phyloP scores from a whole-genome alignment of 306 rosid genomes.

The Neltuma alba region DNA sequence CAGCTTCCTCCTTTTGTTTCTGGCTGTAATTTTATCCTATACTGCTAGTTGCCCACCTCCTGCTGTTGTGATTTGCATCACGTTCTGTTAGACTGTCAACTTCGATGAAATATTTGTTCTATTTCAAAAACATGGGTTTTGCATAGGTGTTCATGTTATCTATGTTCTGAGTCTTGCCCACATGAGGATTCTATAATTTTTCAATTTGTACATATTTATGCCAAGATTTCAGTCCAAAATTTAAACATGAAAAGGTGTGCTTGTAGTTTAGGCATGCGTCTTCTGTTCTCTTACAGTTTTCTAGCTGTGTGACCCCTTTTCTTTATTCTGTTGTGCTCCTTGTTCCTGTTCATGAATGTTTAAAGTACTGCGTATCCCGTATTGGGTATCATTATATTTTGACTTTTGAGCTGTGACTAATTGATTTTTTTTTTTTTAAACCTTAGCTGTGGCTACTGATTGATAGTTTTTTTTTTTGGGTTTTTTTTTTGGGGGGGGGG shows the following conservation, averaged over 20 bases:
- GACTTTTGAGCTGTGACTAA: neutral
- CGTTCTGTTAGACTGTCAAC: neutral
- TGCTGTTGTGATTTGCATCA: neutral
- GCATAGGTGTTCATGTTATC: neutral
- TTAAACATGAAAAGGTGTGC: neutral
- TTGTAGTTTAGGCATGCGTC: neutral
- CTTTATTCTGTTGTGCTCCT: neutral
- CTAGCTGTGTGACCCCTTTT: neutral
- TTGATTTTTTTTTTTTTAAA: no score
- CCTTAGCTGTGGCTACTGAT: no score
- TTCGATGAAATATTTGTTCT: no score
- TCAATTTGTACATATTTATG: neutral
- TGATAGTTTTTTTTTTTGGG: conserved; percentile 28
- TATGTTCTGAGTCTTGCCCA: neutral
- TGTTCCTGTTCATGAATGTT: neutral
- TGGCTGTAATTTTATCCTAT: neutral
- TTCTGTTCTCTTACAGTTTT: neutral
- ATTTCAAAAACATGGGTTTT: no score
- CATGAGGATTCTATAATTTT: neutral
- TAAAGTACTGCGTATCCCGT: neutral
- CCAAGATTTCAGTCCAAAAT: neutral
- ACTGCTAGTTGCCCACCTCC: neutral
- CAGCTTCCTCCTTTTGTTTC: neutral
- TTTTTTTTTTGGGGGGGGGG: no score
- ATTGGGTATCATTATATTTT: neutral